Evolutionary conservation across 768 basidiomycete genomes (phyloP), one percentile per base, ranked within the genome.

Genomic region (Mycena sanguinolenta): DNA sequence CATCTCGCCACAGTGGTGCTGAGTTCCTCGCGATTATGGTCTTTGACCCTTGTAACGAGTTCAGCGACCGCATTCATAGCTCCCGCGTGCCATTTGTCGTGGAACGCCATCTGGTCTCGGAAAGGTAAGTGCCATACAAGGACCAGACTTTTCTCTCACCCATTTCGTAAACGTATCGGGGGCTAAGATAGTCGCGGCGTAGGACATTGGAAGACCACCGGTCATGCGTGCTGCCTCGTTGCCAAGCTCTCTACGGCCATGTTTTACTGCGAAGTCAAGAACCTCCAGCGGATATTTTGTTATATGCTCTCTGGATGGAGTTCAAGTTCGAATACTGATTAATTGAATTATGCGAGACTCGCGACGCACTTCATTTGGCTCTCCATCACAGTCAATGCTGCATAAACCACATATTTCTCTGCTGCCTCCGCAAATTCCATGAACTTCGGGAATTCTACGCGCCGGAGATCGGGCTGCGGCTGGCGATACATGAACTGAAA

Each of bases 401-500:
- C 13, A 16, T 71, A 75, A 3, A 78, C 65, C 57, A 67, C 32
- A 30, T 77, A 77, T 44, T 77, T 77, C 64, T 75, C 73, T 1
- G 71, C 76, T 8, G 76, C 75, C 58, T 77, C 75, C 8, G 76
- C 75, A 17, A 75, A 46, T 8, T 38, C 66, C 5, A 65, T 58
- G 49, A 74, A 23, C 2, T 63, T 39, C 7, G 44, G 44, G 55
- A 74, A 74, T 4, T 70, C 58, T 19, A 75, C 46, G 8, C 49
- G 19, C n/a, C 23, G 13, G 32, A 76, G 64, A 58, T 71, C 63
- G 3, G 75, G 76, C 19, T 74, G 75, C 14, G 65, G 73, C 28
- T 73, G 69, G 10, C 58, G 67, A 53, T 75, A 75, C 55, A 75
- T 70, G 62, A 63, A 77, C 63, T 75, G 74, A 30, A 77, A 59